A percentile compares a stretch with the other conserved stretches of the same genome.
Conservation (phyloP, 2,329 filamentous ascomycete species). For the Claviceps monticola region DNA sequence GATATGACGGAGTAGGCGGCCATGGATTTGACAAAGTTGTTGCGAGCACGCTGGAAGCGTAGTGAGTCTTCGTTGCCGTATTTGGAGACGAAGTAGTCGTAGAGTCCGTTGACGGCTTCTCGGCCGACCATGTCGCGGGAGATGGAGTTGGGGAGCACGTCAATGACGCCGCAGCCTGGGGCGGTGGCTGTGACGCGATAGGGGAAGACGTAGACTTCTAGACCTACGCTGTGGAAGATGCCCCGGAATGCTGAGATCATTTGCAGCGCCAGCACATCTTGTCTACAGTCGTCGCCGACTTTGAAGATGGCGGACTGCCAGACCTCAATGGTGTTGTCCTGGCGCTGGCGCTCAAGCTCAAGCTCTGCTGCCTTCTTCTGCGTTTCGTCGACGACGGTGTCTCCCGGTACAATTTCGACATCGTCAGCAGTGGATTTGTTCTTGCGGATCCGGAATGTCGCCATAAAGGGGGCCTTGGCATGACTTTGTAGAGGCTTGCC, state of each 20-base stretch:
- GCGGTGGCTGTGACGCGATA: constrained; percentile 96
- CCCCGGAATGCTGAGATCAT: constrained; percentile 97
- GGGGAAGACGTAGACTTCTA: constrained; percentile 94
- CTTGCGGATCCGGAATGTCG: constrained; percentile 93
- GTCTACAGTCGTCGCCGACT: constrained; percentile 93
- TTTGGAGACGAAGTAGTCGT: constrained; percentile 95
- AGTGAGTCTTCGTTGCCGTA: constrained; percentile 95
- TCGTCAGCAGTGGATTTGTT: constrained; percentile 30
- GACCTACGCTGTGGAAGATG: constrained; percentile 87
- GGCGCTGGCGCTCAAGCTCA: constrained; percentile 4
- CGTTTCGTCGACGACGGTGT: constrained; percentile 34
- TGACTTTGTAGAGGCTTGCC: constrained; percentile 96
- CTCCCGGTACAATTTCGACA: not conserved
- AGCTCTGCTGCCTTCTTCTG: not conserved
- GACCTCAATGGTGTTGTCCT: constrained; percentile 63
- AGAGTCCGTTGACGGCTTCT: constrained; percentile 93
- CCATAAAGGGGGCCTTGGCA: constrained; percentile 98
- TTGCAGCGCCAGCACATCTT: constrained; percentile 90
- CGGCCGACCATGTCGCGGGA: constrained; percentile 97
- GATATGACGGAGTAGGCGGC: constrained; percentile 96
- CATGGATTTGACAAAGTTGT: constrained; percentile 99
- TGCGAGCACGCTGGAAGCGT: constrained; percentile 85
- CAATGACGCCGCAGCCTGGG: constrained; percentile 93
- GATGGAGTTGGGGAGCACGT: constrained; percentile 94
- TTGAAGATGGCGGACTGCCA: constrained; percentile 99